Conservation (phyloP, 1,139 yeast genomes). For the Taphrina pruni region DNA sequence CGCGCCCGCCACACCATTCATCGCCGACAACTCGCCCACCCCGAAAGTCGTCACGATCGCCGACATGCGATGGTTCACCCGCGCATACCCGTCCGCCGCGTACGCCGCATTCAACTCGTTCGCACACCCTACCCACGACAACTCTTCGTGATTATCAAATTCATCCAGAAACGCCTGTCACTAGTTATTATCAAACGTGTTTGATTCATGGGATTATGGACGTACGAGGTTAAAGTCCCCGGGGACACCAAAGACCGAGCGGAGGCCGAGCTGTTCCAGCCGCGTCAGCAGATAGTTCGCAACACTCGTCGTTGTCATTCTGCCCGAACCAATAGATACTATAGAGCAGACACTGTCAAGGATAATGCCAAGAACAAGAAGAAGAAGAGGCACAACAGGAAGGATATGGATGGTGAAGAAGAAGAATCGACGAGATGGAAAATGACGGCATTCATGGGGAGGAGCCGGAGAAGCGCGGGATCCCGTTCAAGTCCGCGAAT, state of each 20-base stretch:
- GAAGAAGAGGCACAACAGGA: neutral
- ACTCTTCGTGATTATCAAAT: conserved; percentile 49
- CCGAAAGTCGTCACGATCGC: conserved; percentile 45
- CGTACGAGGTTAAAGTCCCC: conserved; percentile 64
- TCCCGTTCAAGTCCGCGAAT: neutral
- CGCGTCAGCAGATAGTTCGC: conserved; percentile 62
- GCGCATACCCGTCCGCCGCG: conserved; percentile 79
- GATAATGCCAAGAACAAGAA: neutral
- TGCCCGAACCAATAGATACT: too few relatives aligned
- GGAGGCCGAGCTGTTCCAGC: conserved; percentile 57
- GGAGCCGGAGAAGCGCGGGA: neutral
- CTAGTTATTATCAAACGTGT: neutral
- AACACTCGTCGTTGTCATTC: conserved; percentile 45
- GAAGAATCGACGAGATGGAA: neutral
- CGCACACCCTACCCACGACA: conserved; percentile 67
- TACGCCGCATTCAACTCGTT: conserved; percentile 72
- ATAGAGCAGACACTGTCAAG: too few relatives aligned
- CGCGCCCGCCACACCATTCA: conserved; percentile 84
- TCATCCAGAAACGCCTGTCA: conserved; percentile 33
- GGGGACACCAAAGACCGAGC: conserved; percentile 61
- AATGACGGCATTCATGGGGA: conserved; percentile 2
- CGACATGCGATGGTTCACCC: conserved; percentile 53
- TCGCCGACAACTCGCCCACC: conserved; percentile 73
- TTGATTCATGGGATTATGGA: neutral
- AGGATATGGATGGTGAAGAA: neutral